Evolutionary conservation across 352 stramenopile genomes (phyloP).

Genomic region (Globisporangium ultimum): DNA sequence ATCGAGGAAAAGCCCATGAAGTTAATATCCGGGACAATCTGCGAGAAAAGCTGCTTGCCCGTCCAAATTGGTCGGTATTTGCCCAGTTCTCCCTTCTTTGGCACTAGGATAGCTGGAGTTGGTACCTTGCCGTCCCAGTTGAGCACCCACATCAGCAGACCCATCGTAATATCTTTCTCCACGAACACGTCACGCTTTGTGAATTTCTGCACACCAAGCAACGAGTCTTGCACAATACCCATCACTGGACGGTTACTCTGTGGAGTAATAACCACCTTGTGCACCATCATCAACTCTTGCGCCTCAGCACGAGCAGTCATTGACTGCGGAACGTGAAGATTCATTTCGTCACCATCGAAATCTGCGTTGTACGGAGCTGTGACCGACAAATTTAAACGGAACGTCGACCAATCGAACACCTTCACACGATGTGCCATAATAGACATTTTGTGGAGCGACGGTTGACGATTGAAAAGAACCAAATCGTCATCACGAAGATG

Average conservation of each 20-base stretch:
- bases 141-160: constrained; percentile 97
- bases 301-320: constrained; percentile 96
- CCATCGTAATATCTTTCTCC: constrained; percentile 97
- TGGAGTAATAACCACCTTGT: constrained; percentile 97
- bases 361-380: constrained; percentile 99
- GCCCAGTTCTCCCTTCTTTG: constrained; percentile 83
- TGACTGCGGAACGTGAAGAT: constrained; percentile 98
- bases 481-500: constrained; percentile 98
- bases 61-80: constrained; percentile 94
- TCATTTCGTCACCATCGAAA: constrained; percentile 99
- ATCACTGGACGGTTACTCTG: constrained; percentile 99
- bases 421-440: constrained; percentile 99
- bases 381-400: constrained; percentile 98
- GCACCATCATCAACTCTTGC: constrained; percentile 98
- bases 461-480: constrained; percentile 99
- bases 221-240: constrained; percentile 98
- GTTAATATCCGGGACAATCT: constrained; percentile 97
- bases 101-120: constrained; percentile 96
- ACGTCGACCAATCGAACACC: constrained; percentile 99
- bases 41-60: constrained; percentile 98
- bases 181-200: constrained; percentile 98
- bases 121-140: constrained; percentile 97
- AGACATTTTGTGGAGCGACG: constrained; percentile 99
- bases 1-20: constrained; percentile 94
- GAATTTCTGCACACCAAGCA: constrained; percentile 97